A percentile compares a stretch with the other conserved stretches of the same genome.
Evolutionary conservation across 192 early-diverging fungal genomes (phyloP).

Genomic region (Funneliformis mosseae): DNA sequence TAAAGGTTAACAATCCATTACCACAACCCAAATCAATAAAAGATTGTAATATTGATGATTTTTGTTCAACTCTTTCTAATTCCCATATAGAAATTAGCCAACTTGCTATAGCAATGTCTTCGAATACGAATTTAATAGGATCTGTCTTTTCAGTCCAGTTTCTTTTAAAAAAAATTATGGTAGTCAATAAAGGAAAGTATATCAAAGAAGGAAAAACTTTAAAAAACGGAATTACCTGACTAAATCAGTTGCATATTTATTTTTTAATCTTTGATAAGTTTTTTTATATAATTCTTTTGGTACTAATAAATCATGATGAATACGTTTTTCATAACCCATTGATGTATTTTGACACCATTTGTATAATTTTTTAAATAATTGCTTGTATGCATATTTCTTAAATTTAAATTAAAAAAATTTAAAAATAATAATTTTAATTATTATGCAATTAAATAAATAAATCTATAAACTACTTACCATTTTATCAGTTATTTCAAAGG

Average conservation of each 20-base stretch:
- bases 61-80: slow-evolving; percentile 36
- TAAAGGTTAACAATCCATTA: slow-evolving; percentile 78
- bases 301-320: slow-evolving; percentile 70
- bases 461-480: slow-evolving; percentile 33
- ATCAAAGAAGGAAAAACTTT: neutral
- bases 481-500: slow-evolving; percentile 40
- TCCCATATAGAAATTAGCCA: slow-evolving; percentile 81
- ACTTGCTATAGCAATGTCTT: slow-evolving; percentile 85
- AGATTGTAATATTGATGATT: slow-evolving; percentile 37
- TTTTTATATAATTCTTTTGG: slow-evolving; percentile 65
- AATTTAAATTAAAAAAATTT: neutral
- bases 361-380: slow-evolving; percentile 69
- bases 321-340: slow-evolving; percentile 73
- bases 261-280: slow-evolving; percentile 69
- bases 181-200: neutral
- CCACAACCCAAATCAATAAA: slow-evolving; percentile 89
- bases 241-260: slow-evolving; percentile 64
- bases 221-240: slow-evolving; percentile 49
- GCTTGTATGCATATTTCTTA: slow-evolving; percentile 60
- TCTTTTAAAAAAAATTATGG: slow-evolving; percentile 28
- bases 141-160: slow-evolving; percentile 84
- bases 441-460: neutral
- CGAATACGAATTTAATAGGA: slow-evolving; percentile 81
- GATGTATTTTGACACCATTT: slow-evolving; percentile 75
- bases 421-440: neutral